A percentile compares a stretch with the other conserved stretches of the same genome.
These are phyloP conservation scores for Thamnidium elegans DNA, from an alignment of 192 early-diverging fungal genomes.

Conservation along the genomic window DNA sequence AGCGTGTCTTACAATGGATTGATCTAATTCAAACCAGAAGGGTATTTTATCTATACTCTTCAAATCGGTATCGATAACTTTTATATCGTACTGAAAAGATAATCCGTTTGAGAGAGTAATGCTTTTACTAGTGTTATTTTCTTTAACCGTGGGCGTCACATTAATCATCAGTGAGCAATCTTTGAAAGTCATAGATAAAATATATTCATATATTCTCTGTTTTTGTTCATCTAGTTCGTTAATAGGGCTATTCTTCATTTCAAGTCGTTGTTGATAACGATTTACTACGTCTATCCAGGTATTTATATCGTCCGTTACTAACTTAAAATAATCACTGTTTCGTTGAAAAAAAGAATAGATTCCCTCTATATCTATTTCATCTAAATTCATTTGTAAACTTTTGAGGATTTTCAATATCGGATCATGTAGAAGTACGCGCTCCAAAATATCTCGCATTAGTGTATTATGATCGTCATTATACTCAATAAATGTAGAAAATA, in stretches of 20 bases:
- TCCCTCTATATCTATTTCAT: conserved; percentile 51
- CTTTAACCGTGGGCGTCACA: not conserved
- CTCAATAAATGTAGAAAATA: not conserved
- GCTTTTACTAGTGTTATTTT: too few species aligned
- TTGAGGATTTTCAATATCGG: conserved; percentile 40
- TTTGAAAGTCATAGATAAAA: conserved; percentile 37
- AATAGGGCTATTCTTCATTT: not conserved
- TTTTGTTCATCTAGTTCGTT: not conserved
- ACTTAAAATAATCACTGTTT: not conserved
- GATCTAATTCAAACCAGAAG: conserved; percentile 32
- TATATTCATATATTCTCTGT: conserved; percentile 34
- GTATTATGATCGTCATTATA: not conserved
- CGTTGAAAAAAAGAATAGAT: conserved; percentile 22
- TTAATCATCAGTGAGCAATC: conserved; percentile 36
- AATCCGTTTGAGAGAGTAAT: not conserved
- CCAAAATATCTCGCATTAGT: conserved; percentile 27
- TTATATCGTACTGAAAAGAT: conserved; percentile 14
- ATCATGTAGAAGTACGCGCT: conserved; percentile 39
- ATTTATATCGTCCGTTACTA: conserved; percentile 12
- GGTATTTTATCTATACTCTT: conserved; percentile 23
- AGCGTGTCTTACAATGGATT: not conserved
- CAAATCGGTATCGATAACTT: conserved; percentile 29
- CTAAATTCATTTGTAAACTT: conserved; percentile 42
- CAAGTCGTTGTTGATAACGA: not conserved
- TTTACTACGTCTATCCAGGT: conserved; percentile 30